These are phyloP conservation scores for Fusarium circinatum DNA, from an alignment of 2,329 filamentous ascomycete species.

Conservation along the genomic window DNA sequence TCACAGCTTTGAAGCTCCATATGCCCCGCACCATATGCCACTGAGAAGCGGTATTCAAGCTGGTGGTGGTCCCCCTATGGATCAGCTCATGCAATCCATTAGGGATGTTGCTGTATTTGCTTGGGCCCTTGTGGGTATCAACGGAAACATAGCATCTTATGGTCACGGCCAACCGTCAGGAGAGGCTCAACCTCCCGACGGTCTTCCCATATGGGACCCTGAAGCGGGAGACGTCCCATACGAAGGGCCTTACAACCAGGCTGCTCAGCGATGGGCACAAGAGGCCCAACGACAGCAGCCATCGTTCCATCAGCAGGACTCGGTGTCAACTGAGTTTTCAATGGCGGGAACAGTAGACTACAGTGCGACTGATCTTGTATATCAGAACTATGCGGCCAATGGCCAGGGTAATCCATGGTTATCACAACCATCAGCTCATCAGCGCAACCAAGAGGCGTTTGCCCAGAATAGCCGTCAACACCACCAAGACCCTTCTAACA, in stretches of 20 bases:
- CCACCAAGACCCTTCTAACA: neutral
- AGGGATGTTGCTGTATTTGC: conserved; percentile 89
- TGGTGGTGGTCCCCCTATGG: conserved; percentile 63
- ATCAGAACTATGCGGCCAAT: conserved; percentile 12
- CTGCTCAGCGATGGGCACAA: conserved; percentile 35
- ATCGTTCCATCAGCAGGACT: neutral
- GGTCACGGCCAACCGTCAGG: conserved; percentile 69
- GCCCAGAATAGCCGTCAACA: conserved; percentile 17
- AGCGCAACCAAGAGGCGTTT: conserved; percentile 28
- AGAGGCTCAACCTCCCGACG: conserved; percentile 65
- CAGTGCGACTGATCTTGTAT: neutral
- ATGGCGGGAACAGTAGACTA: neutral
- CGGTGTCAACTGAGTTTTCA: neutral
- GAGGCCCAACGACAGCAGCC: conserved; percentile 10
- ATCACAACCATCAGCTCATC: conserved; percentile 17
- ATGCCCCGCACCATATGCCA: conserved; percentile 57
- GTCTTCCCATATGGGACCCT: conserved; percentile 44
- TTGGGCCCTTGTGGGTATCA: conserved; percentile 86
- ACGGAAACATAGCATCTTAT: conserved; percentile 75
- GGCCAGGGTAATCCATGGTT: conserved; percentile 12
- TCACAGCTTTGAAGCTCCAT: conserved; percentile 44
- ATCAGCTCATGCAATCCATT: conserved; percentile 81
- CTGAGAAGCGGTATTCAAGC: conserved; percentile 56
- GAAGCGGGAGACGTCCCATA: conserved; percentile 24
- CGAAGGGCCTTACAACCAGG: conserved; percentile 42